Base-by-base conservation (phyloP, 768 basidiomycete species). In the Mycena galopus region DNA sequence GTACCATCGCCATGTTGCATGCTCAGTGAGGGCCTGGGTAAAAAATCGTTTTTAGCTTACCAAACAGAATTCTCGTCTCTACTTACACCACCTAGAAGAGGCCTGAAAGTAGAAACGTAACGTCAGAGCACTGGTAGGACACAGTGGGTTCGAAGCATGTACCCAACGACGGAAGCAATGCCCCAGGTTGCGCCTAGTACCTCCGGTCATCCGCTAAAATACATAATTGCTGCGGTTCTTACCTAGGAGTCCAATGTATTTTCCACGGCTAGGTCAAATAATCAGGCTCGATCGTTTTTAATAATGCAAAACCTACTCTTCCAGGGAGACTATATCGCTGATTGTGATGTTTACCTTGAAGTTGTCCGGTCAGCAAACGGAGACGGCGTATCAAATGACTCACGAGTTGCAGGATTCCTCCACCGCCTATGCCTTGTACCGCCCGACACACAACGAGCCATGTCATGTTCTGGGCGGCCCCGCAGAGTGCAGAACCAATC, bases 391-490 rank as follows among this genome's bases (percentile, higher is more conserved):
- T 14, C 63, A 11, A 30, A 29, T 29, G 17, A 67, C 83, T 66
- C 23, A 88, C 92, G 73, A 94, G 83, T 77, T 93, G 93, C 19
- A 94, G 84, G 70, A 95, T 92, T 6, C 93, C 94, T 12, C 93
- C 94, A 9, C 93, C 94, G 29, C 95, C 95, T 33, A 96, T 90
- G 11, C 95, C 95, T 78, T 96, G 95, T 3, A 96, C 83, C 3
- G 93, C 94, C 74, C 95, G 89, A 51, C 88, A 88, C 0, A 93
- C 85, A 37, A 95, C 90, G 19, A 96, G 83, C 95, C 93, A 94
- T 3, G 84, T 87, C 89, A 96, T 92, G 66, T 65, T 90, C 78
- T 96, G 92, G 0, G 95, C 94, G 0, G 93, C 92, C 17, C 94
- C 94, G 75, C 93, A 95, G 65, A 96, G 82, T 2, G 93, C 94